A percentile compares a stretch with the other conserved stretches of the same genome.
phyloP scores from a whole-genome alignment of 2,329 filamentous ascomycete genomes.

The Aaosphaeria arxii region DNA sequence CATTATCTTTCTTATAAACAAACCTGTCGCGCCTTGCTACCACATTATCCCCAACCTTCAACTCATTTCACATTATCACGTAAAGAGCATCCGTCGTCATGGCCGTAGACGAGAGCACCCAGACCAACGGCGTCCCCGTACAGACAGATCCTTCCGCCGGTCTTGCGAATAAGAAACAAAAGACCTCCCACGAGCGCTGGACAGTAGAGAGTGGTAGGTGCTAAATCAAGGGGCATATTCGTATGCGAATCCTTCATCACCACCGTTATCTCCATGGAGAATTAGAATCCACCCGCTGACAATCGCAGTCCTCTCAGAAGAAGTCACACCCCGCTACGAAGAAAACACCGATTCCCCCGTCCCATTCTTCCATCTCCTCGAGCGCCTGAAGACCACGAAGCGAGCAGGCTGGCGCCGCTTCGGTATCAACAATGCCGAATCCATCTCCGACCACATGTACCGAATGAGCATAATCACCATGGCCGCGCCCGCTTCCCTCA shows the following conservation, averaged over 20 bases:
- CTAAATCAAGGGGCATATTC: constrained; percentile 20
- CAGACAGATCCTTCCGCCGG: constrained; percentile 32
- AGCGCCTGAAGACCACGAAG: constrained; percentile 92
- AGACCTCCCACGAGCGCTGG: constrained; percentile 28
- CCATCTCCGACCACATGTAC: constrained; percentile 98
- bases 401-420: constrained; percentile 95
- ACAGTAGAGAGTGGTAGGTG: constrained; percentile 47
- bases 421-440: constrained; percentile 73
- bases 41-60: too few relatives aligned
- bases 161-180: constrained; percentile 24
- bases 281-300: constrained; percentile 1
- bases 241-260: constrained; percentile 27
- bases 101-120: constrained; percentile 34
- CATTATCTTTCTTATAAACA: too few relatives aligned
- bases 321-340: constrained; percentile 54
- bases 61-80: too few relatives aligned
- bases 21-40: too few relatives aligned
- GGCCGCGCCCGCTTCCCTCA: constrained; percentile 76
- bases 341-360: constrained; percentile 70
- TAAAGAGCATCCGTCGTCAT: constrained; percentile 5
- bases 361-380: constrained; percentile 91
- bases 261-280: constrained; percentile 4
- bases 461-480: constrained; percentile 97
- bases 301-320: constrained; percentile 58
- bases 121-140: constrained; percentile 38